phyloP scores from a whole-genome alignment of 2,329 filamentous ascomycete genomes.

The Sclerotinia borealis region DNA sequence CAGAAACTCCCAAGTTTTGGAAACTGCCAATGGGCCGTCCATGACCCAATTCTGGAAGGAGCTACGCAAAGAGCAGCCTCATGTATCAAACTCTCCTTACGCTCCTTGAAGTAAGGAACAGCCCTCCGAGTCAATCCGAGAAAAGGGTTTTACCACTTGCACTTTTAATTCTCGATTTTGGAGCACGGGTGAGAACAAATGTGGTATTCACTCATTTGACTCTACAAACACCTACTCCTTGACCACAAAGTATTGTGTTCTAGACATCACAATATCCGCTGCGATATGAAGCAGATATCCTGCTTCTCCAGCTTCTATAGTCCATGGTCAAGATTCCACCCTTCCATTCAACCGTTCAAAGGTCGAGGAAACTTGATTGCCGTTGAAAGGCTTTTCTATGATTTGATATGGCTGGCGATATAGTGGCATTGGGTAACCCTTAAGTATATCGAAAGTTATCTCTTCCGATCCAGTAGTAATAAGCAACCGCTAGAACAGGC shows the following conservation, averaged over 20 bases:
- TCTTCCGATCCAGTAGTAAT: too few relatives aligned
- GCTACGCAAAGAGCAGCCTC: background rate
- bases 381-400: too few relatives aligned
- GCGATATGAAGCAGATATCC: rapidly evolving
- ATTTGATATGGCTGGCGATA: too few relatives aligned
- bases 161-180: background rate
- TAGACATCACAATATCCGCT: rapidly evolving
- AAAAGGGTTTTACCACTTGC: background rate
- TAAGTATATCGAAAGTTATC: too few relatives aligned
- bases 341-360: slow-evolving; percentile 9
- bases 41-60: background rate
- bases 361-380: too few relatives aligned
- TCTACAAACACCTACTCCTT: background rate
- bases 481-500: too few relatives aligned
- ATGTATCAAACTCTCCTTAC: background rate
- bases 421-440: too few relatives aligned
- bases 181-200: background rate
- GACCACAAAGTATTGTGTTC: background rate
- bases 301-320: background rate
- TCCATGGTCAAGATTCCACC: slow-evolving; percentile 8
- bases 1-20: background rate
- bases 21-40: background rate
- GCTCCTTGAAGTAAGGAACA: background rate
- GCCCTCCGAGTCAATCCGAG: too few relatives aligned
- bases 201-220: background rate